Percentiles rank a stretch among this genome's conserved stretches.
phyloP scores from a whole-genome alignment of 176 grass and related monocot genomes.

The Paspalum notatum region DNA sequence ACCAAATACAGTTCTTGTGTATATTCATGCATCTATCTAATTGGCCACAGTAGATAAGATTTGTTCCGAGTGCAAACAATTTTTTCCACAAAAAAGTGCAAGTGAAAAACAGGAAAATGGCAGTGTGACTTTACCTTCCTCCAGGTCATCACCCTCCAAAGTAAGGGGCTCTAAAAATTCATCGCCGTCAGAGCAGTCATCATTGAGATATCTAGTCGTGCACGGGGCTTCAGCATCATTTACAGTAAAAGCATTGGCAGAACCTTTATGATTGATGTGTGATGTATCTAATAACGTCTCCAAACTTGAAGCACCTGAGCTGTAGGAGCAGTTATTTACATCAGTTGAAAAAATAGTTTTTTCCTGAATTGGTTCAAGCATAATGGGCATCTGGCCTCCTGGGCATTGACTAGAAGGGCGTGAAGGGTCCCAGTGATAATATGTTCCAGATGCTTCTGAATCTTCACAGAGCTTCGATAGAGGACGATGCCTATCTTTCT shows the following conservation, averaged over 20 bases:
- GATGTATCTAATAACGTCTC: constrained; percentile 59
- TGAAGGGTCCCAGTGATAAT: constrained; percentile 57
- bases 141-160: constrained; percentile 44
- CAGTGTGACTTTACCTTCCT: constrained; percentile 61
- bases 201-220: constrained; percentile 51
- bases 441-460: constrained; percentile 69
- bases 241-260: constrained; percentile 41
- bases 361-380: constrained; percentile 41
- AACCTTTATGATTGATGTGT: constrained; percentile 37
- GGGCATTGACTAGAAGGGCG: constrained; percentile 43
- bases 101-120: neutral
- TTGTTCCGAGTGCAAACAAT: neutral
- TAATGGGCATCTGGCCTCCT: constrained; percentile 35
- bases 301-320: constrained; percentile 73
- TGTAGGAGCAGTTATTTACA: constrained; percentile 51
- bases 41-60: neutral
- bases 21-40: constrained; percentile 38
- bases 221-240: constrained; percentile 47
- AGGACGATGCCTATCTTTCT: constrained; percentile 67
- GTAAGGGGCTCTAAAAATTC: constrained; percentile 56
- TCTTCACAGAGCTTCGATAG: constrained; percentile 72
- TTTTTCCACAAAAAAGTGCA: neutral
- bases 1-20: neutral
- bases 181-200: constrained; percentile 66
- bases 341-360: constrained; percentile 41